Conservation (phyloP, 768 basidiomycete species). For the Termitomyces sp. region DNA sequence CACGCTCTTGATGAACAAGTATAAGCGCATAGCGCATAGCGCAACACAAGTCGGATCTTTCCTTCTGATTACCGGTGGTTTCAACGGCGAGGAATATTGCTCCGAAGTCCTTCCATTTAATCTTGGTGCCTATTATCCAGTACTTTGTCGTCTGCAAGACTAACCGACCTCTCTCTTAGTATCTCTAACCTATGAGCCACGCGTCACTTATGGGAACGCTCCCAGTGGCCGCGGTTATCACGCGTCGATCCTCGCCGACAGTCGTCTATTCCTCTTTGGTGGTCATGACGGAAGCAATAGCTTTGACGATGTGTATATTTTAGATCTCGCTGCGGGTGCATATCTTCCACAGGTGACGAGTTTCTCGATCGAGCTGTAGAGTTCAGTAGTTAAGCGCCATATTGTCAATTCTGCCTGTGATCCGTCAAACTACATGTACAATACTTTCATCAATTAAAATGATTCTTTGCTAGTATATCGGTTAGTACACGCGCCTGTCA, state of each 20-base stretch:
- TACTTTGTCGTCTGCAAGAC: background rate
- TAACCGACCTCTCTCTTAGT: constrained; percentile 37
- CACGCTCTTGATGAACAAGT: constrained; percentile 28
- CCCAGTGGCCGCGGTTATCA: constrained; percentile 84
- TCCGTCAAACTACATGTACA: background rate
- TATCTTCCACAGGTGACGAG: constrained; percentile 89
- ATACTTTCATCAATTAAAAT: too few species aligned
- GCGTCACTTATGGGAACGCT: constrained; percentile 58
- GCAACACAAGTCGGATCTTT: constrained; percentile 90
- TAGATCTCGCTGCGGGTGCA: constrained; percentile 83
- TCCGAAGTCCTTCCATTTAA: constrained; percentile 80
- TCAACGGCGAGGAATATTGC: constrained; percentile 72
- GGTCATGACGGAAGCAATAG: constrained; percentile 83
- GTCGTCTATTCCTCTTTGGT: constrained; percentile 80
- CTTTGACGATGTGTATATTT: constrained; percentile 79
- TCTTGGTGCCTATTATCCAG: constrained; percentile 48
- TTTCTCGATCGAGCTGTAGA: constrained; percentile 47
- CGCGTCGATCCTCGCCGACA: constrained; percentile 74
- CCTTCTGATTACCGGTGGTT: constrained; percentile 85
- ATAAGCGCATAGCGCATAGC: constrained; percentile 77
- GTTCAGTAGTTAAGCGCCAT: background rate
- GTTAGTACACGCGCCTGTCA: background rate
- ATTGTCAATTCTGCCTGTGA: background rate
- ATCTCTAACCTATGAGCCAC: constrained; percentile 77
- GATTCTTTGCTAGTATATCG: background rate